Percentiles rank a stretch among this genome's conserved stretches.
Evolutionary conservation across 192 early-diverging fungal species (phyloP).

Genomic region (Gigaspora rosea): DNA sequence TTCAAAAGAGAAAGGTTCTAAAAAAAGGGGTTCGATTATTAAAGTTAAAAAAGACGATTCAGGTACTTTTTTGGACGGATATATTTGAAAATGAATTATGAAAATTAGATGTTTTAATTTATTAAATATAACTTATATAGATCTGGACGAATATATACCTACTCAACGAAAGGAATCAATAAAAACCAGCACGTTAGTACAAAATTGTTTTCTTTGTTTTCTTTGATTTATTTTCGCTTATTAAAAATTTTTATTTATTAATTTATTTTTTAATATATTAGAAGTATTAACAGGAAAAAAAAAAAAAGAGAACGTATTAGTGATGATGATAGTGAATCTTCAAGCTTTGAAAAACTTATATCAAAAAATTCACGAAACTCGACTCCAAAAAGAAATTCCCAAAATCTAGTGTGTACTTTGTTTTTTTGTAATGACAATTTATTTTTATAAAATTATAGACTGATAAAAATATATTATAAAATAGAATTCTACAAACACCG

Average conservation of each 20-base stretch:
- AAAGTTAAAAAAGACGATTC: slow-evolving; percentile 2
- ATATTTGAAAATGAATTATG: background rate
- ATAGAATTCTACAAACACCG: background rate
- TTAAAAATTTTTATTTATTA: background rate
- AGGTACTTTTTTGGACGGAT: background rate
- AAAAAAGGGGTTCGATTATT: background rate
- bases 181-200: background rate
- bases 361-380: background rate
- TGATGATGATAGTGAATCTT: slow-evolving; percentile 17
- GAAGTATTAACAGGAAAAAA: background rate
- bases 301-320: background rate
- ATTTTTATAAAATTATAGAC: too few species aligned
- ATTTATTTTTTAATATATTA: background rate
- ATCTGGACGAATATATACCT: background rate
- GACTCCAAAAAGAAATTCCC: background rate
- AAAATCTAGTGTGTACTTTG: background rate
- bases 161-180: slow-evolving; percentile 3
- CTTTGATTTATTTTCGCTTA: background rate
- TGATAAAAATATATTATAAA: background rate
- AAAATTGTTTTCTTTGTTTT: background rate
- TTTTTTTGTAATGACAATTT: background rate
- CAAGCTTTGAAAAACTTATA: slow-evolving; percentile 4
- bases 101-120: background rate
- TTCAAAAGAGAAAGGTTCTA: slow-evolving; percentile 10
- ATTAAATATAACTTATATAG: background rate